These are phyloP conservation scores for Magnaporthiopsis rhizophila DNA, from an alignment of 2,329 filamentous ascomycete genomes.

Conservation along the genomic window DNA sequence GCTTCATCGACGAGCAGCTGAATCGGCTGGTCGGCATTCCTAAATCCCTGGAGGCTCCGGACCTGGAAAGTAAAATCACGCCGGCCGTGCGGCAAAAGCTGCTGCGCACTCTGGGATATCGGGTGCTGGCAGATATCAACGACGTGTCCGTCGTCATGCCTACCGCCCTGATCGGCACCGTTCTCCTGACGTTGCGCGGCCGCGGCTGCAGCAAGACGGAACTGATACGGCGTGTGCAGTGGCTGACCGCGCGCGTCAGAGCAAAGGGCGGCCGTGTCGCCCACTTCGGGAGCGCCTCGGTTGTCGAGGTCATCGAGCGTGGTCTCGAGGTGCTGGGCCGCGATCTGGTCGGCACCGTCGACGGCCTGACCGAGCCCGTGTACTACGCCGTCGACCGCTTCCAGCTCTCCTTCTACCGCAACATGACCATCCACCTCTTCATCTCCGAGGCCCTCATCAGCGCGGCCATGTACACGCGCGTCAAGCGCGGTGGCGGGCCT, in stretches of 20 bases:
- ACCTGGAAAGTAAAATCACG: slow-evolving; percentile 38
- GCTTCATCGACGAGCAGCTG: slow-evolving; percentile 73
- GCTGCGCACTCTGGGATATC: slow-evolving; percentile 81
- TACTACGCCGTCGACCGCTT: slow-evolving; percentile 95
- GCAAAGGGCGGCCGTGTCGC: slow-evolving; percentile 87
- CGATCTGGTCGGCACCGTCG: slow-evolving; percentile 73
- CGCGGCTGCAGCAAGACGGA: slow-evolving; percentile 85
- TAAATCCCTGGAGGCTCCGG: slow-evolving; percentile 28
- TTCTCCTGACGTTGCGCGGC: slow-evolving; percentile 82
- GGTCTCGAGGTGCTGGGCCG: slow-evolving; percentile 88
- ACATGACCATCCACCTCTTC: slow-evolving; percentile 99
- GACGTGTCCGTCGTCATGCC: slow-evolving; percentile 96
- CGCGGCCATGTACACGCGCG: slow-evolving; percentile 78
- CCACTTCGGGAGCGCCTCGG: slow-evolving; percentile 77
- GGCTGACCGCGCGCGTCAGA: slow-evolving; percentile 74
- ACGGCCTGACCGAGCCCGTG: slow-evolving; percentile 78
- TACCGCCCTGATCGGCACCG: slow-evolving; percentile 88
- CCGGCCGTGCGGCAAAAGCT: slow-evolving; percentile 59
- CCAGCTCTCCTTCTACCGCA: slow-evolving; percentile 95
- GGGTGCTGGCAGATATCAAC: slow-evolving; percentile 90
- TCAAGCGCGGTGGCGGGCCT: slow-evolving; percentile 86
- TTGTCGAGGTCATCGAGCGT: slow-evolving; percentile 76
- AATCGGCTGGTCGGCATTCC: slow-evolving; percentile 45
- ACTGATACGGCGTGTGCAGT: slow-evolving; percentile 77
- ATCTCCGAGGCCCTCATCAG: slow-evolving; percentile 89